These are phyloP conservation scores for Ruellia speciosa DNA, from an alignment of 305 asterid genomes.

Conservation along the genomic window DNA sequence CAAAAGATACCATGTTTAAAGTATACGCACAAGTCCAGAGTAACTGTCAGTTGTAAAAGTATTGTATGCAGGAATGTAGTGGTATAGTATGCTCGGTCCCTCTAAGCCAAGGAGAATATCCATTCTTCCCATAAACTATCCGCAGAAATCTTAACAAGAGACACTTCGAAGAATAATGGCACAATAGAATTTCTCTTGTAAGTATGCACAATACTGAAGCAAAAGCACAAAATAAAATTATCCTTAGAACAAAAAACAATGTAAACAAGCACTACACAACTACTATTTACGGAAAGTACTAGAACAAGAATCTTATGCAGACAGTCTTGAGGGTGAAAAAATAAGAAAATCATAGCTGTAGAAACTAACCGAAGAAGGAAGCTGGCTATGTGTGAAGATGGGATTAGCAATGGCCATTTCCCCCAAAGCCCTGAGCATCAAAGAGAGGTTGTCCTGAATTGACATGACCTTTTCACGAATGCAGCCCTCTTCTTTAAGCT, in stretches of 20 bases:
- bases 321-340: background rate
- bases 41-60: background rate
- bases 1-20: background rate
- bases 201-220: conserved; percentile 9
- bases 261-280: background rate
- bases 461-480: conserved; percentile 61
- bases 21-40: conserved; percentile 1
- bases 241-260: conserved; percentile 3
- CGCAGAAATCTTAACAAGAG: background rate
- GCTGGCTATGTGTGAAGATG: conserved; percentile 90
- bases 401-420: conserved; percentile 92
- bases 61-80: background rate
- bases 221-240: conserved; percentile 11
- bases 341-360: background rate
- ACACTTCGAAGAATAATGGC: background rate
- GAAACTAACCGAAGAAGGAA: conserved; percentile 81
- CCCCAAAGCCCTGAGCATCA: conserved; percentile 86
- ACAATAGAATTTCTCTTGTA: background rate
- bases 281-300: conserved; percentile 5
- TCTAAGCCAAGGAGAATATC: background rate
- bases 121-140: conserved; percentile 6
- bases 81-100: background rate
- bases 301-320: conserved; percentile 3
- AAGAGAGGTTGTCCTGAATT: conserved; percentile 60
- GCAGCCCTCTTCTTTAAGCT: conserved; percentile 73